Base-by-base conservation (phyloP, 768 basidiomycete species). In the Tricholoma furcatifolium region DNA sequence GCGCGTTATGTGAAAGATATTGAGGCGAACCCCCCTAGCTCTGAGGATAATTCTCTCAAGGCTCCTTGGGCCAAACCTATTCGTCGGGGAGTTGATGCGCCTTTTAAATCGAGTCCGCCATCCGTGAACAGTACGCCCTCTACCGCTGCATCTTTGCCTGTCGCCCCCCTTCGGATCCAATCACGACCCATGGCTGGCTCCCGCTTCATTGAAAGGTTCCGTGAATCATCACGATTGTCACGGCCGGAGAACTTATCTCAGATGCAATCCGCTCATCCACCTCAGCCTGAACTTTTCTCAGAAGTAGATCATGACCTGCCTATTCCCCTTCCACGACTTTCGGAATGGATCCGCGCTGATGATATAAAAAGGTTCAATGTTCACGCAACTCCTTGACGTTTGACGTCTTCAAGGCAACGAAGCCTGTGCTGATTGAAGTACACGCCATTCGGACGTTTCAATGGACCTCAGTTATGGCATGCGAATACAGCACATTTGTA, bases 21-120 rank as follows among this genome's bases (percentile, higher is more conserved):
- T 38, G 62, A 61, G 18, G 54, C 62, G 27, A 21, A 30, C 24
- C 53, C 20, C 35, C 31, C 21, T n/a, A 43, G 11, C 7, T 18
- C 42, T 21, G 53, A 62, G 3, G 50, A 60, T n/a, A 63, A 68
- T 54, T 27, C 58, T 32, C 51, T 55, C 18, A 72, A 71, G 6
- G 80, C 81, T 1, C 71, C 72, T 6, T 85, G 83, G 84, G 80
- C 81, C n/a, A 60, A 62, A 8, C 62, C 62, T 18, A 65, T 76
- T 41, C 77, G 79, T 38, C 82, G 85, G 34, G 85, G 85, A 2
- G 65, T 82, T 12, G 85, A 86, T 57, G 58, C 59, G 5, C 85
- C 85, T 1, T 87, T 86, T 59, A 68, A 50, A 47, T 63, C 52
- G 31, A 61, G 39, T 32, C 56, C 57, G 31, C 54, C 51, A 44